These are phyloP conservation scores for Yarrowia deformans DNA, from an alignment of 805 yeast genomes.

Conservation along the genomic window DNA sequence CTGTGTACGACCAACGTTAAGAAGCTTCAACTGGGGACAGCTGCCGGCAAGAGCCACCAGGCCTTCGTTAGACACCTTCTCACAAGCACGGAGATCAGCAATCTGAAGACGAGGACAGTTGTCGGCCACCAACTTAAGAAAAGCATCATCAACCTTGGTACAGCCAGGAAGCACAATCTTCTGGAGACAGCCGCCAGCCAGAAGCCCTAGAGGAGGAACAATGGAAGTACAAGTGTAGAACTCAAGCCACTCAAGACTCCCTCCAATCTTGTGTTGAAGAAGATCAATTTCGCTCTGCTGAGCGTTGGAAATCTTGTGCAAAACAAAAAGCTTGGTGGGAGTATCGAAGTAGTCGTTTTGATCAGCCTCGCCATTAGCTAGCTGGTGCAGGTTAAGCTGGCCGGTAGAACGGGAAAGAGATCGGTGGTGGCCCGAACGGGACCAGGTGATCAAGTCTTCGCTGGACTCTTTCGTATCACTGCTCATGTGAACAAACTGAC, in stretches of 20 bases:
- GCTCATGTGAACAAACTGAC: slow-evolving; percentile 51
- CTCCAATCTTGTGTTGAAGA: slow-evolving; percentile 56
- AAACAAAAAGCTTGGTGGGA: slow-evolving; percentile 56
- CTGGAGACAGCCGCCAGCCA: slow-evolving; percentile 54
- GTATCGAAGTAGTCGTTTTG: slow-evolving; percentile 35
- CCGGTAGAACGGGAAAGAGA: slow-evolving; percentile 23
- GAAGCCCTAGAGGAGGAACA: slow-evolving; percentile 61
- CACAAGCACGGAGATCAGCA: slow-evolving; percentile 86
- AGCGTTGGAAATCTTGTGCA: slow-evolving; percentile 68
- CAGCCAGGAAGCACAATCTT: slow-evolving; percentile 74
- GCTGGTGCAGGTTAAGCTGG: slow-evolving; percentile 40
- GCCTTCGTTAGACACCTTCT: slow-evolving; percentile 75
- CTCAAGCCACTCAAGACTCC: slow-evolving; percentile 71
- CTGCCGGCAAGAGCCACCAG: slow-evolving; percentile 67
- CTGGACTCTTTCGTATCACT: neutral
- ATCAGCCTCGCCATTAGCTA: slow-evolving; percentile 40
- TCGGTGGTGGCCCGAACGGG: slow-evolving; percentile 15
- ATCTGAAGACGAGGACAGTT: slow-evolving; percentile 65
- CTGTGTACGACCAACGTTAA: slow-evolving; percentile 82
- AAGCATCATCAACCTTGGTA: slow-evolving; percentile 64
- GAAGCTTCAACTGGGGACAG: slow-evolving; percentile 63
- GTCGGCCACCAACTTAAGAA: slow-evolving; percentile 60
- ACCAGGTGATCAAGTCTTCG: slow-evolving; percentile 14
- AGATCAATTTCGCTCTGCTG: slow-evolving; percentile 62
- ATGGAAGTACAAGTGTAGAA: slow-evolving; percentile 81